These are phyloP conservation scores for Tricholoma saponaceum DNA, from an alignment of 768 basidiomycete genomes.

Conservation along the genomic window DNA sequence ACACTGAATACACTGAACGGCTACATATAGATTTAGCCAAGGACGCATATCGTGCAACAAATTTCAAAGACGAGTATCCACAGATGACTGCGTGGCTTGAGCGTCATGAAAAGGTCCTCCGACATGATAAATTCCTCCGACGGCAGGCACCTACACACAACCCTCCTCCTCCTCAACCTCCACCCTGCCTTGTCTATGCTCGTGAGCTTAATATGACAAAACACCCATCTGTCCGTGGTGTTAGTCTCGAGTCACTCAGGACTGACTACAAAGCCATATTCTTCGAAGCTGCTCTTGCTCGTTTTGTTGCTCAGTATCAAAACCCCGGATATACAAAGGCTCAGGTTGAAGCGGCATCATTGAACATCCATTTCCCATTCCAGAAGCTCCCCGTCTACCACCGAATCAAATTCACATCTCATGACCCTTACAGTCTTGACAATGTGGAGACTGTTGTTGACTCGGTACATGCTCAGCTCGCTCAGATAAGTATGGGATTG, in stretches of 20 bases:
- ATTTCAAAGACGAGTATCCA: constrained; percentile 27
- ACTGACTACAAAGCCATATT: neutral
- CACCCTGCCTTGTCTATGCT: neutral
- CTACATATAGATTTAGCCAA: constrained; percentile 40
- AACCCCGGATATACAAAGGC: neutral
- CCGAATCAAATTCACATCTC: neutral
- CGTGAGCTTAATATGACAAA: neutral
- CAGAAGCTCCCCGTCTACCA: neutral
- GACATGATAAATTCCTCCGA: neutral
- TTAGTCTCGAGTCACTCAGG: neutral
- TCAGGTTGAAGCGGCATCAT: neutral
- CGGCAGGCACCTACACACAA: neutral
- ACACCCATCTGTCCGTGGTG: neutral
- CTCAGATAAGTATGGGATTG: no score
- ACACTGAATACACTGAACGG: constrained; percentile 28
- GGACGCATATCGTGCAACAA: constrained; percentile 29
- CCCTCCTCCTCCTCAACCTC: neutral
- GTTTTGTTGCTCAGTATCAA: neutral
- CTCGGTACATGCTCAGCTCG: neutral
- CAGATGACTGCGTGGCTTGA: constrained; percentile 39
- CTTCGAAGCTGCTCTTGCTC: neutral
- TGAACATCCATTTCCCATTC: neutral
- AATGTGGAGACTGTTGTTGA: neutral
- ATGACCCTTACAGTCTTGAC: neutral
- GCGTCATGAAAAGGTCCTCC: constrained; percentile 23